Conservation (phyloP, 495 filamentous ascomycete species). For the Achaetomiella virescens region DNA sequence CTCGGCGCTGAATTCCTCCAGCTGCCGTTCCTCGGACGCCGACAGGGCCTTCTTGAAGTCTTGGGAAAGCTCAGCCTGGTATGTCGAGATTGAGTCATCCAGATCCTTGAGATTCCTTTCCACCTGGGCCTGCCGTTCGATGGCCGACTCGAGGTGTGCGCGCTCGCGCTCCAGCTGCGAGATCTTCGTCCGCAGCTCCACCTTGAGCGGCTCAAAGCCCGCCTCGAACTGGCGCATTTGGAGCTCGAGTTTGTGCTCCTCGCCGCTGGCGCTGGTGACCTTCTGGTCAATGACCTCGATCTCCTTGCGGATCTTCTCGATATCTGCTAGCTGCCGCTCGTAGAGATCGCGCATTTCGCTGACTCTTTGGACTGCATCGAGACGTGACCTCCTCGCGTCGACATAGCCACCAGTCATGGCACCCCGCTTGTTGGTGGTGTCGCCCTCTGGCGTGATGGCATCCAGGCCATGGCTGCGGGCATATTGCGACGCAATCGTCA, state of each 20-base stretch:
- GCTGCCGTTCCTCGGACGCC: constrained; percentile 68
- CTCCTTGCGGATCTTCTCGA: constrained; percentile 41
- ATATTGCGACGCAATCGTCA: constrained; percentile 80
- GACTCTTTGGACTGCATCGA: constrained; percentile 75
- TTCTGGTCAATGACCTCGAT: constrained; percentile 77
- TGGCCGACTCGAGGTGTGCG: constrained; percentile 68
- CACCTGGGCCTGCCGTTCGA: constrained; percentile 60
- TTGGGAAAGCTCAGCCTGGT: constrained; percentile 71
- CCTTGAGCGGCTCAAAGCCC: constrained; percentile 72
- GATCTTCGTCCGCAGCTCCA: constrained; percentile 65
- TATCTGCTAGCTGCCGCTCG: constrained; percentile 53
- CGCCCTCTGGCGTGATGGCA: constrained; percentile 90
- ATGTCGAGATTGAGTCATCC: constrained; percentile 62
- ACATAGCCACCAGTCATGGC: constrained; percentile 91
- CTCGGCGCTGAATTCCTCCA: constrained; percentile 62
- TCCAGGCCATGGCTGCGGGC: constrained; percentile 83
- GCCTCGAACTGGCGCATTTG: constrained; percentile 69
- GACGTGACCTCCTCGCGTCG: constrained; percentile 71
- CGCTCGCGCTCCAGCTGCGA: constrained; percentile 65
- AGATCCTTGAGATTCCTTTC: constrained; percentile 69
- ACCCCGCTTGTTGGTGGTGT: constrained; percentile 88
- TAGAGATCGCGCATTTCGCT: constrained; percentile 67
- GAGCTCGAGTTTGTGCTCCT: constrained; percentile 78
- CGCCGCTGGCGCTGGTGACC: constrained; percentile 72
- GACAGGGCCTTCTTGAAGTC: constrained; percentile 90